Percentiles rank a stretch among this genome's conserved stretches.
Evolutionary conservation across 345 rosid species (phyloP).

Genomic region (Aquilaria yunnanensis): DNA sequence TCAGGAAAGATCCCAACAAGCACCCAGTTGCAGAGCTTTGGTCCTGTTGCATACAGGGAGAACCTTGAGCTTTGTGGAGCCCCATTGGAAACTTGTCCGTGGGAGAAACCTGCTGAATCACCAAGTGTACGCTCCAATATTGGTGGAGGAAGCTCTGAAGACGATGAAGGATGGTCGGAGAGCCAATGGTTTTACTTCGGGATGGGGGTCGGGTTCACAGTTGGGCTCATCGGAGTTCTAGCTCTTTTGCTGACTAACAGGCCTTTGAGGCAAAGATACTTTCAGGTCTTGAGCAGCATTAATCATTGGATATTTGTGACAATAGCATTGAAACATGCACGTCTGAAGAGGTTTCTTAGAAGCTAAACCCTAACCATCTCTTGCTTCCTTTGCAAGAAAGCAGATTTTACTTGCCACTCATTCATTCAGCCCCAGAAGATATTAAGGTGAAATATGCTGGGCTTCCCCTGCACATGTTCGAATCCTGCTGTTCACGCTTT

Average conservation of each 20-base stretch:
- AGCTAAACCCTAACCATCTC: too few species aligned
- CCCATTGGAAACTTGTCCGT: not conserved
- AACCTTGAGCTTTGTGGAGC: slow-evolving; percentile 16
- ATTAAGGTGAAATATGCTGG: too few species aligned
- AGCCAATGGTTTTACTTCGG: not conserved
- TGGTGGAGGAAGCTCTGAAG: not conserved
- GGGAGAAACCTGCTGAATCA: not conserved
- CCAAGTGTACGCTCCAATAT: not conserved
- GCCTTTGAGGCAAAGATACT: not conserved
- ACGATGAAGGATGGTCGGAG: not conserved
- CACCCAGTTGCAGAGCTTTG: slow-evolving; percentile 11
- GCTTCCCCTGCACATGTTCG: too few species aligned
- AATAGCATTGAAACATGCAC: not conserved
- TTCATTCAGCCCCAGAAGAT: too few species aligned
- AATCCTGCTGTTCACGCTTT: too few species aligned
- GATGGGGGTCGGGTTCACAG: not conserved
- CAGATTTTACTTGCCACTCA: too few species aligned
- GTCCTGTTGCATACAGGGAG: slow-evolving; percentile 1
- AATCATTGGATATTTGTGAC: not conserved
- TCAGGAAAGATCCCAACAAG: slow-evolving; percentile 14
- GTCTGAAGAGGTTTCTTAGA: too few species aligned
- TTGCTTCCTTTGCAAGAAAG: too few species aligned
- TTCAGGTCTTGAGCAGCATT: not conserved
- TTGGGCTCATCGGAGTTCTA: not conserved
- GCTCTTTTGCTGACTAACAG: not conserved